phyloP scores from a whole-genome alignment of 768 basidiomycete species.

The Crucibulum laeve region DNA sequence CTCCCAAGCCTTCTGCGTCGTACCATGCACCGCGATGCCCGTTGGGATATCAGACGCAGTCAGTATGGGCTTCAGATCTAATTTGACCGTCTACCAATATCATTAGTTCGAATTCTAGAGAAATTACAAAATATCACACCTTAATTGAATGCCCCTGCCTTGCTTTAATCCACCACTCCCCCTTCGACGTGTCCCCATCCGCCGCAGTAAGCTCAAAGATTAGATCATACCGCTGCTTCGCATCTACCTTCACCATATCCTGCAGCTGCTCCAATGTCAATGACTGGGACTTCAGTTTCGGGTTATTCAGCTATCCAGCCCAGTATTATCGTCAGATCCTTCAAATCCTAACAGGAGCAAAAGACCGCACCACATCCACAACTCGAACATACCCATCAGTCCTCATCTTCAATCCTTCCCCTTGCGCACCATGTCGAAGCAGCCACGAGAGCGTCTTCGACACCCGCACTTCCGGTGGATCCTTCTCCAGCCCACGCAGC shows the following conservation, averaged over 20 bases:
- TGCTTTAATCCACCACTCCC: conserved; percentile 83
- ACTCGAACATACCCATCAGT: conserved; percentile 85
- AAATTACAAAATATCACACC: too few species aligned
- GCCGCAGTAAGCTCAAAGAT: conserved; percentile 37
- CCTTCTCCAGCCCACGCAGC: conserved; percentile 54
- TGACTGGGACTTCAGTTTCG: conserved; percentile 51
- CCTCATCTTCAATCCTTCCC: conserved; percentile 71
- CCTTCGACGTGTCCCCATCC: conserved; percentile 12
- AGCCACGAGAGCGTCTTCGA: conserved; percentile 91
- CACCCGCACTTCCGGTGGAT: conserved; percentile 63
- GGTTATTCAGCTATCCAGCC: conserved; percentile 56
- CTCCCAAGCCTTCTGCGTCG: conserved; percentile 64
- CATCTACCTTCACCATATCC: conserved; percentile 61
- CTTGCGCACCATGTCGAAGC: conserved; percentile 84
- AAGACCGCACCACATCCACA: conserved; percentile 68
- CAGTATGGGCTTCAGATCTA: conserved; percentile 60
- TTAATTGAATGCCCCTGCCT: conserved; percentile 88
- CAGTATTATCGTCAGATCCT: neutral
- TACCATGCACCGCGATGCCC: conserved; percentile 79
- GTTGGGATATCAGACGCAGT: conserved; percentile 61
- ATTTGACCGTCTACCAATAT: conserved; percentile 49
- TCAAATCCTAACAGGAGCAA: neutral
- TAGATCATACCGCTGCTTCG: conserved; percentile 64
- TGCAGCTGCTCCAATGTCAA: conserved; percentile 52
- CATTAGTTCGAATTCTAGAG: too few species aligned